Evolutionary conservation across 805 yeast genomes (phyloP).

Genomic region (Lipomyces chichibuensis): DNA sequence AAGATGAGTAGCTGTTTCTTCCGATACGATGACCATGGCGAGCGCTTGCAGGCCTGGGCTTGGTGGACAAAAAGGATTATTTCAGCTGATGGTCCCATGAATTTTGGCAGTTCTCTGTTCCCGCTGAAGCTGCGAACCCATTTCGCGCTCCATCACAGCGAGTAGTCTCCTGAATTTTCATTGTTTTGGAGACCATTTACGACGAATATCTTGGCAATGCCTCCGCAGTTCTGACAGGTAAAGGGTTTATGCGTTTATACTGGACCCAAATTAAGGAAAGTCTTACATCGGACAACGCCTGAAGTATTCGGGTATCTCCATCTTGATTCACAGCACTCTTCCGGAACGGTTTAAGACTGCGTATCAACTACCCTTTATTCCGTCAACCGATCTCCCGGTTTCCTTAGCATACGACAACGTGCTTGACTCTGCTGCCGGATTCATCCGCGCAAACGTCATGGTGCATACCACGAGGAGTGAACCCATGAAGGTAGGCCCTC

Average conservation of each 20-base stretch:
- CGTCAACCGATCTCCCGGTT: background rate
- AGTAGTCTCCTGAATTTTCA: background rate
- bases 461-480: background rate
- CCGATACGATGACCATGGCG: background rate
- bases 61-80: background rate
- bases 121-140: background rate
- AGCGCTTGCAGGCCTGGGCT: background rate
- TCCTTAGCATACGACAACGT: background rate
- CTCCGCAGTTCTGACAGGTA: background rate
- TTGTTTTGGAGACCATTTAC: background rate
- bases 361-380: background rate
- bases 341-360: background rate
- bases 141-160: background rate
- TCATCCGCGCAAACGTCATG: background rate
- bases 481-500: slow-evolving; percentile 24
- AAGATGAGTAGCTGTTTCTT: background rate
- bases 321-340: background rate
- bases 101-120: background rate
- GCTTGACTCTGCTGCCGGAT: background rate
- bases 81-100: background rate
- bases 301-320: background rate
- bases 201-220: background rate
- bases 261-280: background rate
- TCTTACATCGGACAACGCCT: background rate
- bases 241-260: background rate